Evolutionary conservation across 495 filamentous ascomycete species (phyloP).

Genomic region (Sabuloglossum arenarium): DNA sequence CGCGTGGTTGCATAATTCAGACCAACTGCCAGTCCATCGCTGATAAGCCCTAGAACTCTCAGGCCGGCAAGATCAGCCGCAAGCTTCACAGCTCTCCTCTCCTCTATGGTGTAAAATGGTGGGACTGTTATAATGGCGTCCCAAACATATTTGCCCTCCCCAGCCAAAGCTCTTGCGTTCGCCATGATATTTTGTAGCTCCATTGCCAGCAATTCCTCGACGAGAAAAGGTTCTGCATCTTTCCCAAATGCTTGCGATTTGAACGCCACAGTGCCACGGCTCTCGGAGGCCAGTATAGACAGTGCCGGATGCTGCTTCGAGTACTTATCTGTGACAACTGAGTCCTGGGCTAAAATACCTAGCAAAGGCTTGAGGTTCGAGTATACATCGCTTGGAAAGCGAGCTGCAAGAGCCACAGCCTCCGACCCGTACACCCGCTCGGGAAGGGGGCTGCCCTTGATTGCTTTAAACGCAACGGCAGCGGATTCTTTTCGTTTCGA

Average conservation of each 20-base stretch:
- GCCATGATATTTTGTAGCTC: slow-evolving; percentile 70
- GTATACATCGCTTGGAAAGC: slow-evolving; percentile 86
- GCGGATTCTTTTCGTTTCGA: slow-evolving; percentile 89
- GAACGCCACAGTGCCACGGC: slow-evolving; percentile 53
- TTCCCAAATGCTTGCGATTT: slow-evolving; percentile 49
- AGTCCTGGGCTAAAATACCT: slow-evolving; percentile 39
- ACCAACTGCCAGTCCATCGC: slow-evolving; percentile 80
- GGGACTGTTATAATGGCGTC: slow-evolving; percentile 83
- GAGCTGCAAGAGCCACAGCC: slow-evolving; percentile 64
- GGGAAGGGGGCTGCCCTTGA: slow-evolving; percentile 41
- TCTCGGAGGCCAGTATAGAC: slow-evolving; percentile 29
- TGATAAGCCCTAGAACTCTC: slow-evolving; percentile 63
- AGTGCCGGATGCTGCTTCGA: slow-evolving; percentile 49
- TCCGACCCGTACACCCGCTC: slow-evolving; percentile 84
- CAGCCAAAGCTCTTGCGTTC: slow-evolving; percentile 73
- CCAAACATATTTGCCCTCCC: slow-evolving; percentile 48
- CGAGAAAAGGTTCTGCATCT: slow-evolving; percentile 48
- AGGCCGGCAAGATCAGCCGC: slow-evolving; percentile 77
- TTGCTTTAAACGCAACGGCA: slow-evolving; percentile 86
- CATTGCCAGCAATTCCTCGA: slow-evolving; percentile 95
- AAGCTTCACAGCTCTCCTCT: slow-evolving; percentile 61
- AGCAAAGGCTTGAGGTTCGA: slow-evolving; percentile 77
- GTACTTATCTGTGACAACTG: slow-evolving; percentile 45
- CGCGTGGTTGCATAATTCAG: slow-evolving; percentile 86
- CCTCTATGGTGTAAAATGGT: slow-evolving; percentile 73